Evolutionary conservation across 495 filamentous ascomycete species (phyloP).

Genomic region (Platismatia glauca): DNA sequence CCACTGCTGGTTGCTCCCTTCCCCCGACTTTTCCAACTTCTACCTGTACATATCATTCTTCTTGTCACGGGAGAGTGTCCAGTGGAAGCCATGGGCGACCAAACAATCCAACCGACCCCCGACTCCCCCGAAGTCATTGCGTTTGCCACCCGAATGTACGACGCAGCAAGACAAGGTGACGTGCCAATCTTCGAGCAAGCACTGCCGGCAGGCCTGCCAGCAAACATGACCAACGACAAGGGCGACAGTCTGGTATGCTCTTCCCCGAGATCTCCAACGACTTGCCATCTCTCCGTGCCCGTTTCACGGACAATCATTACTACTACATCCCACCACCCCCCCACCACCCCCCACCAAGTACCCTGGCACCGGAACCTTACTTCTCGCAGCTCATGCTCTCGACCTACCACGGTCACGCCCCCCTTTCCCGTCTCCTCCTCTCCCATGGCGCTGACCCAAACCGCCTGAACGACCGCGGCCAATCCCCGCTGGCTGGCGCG

Average conservation of each 20-base stretch:
- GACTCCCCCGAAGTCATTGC: conserved; percentile 40
- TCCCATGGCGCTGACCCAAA: conserved; percentile 45
- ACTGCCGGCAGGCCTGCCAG: conserved; percentile 40
- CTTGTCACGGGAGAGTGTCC: not conserved
- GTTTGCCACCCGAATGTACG: conserved; percentile 43
- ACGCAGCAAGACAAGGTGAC: conserved; percentile 43
- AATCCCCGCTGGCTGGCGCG: conserved; percentile 46
- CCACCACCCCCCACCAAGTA: not conserved
- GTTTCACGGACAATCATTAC: not conserved
- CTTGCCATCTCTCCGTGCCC: not conserved
- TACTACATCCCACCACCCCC: not conserved
- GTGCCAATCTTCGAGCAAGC: conserved; percentile 41
- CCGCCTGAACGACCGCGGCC: conserved; percentile 43
- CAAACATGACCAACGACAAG: conserved; percentile 49
- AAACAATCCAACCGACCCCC: conserved; percentile 11
- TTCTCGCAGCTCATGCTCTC: conserved; percentile 42
- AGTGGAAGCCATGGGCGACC: conserved; percentile 3
- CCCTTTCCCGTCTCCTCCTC: conserved; percentile 41
- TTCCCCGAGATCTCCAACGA: not conserved
- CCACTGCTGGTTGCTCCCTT: no score
- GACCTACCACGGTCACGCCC: conserved; percentile 45
- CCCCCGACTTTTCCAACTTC: not conserved
- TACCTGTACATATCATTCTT: not conserved
- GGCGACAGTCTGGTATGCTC: conserved; percentile 43
- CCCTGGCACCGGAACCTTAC: not conserved